These are phyloP conservation scores for Akanthomyces muscarius DNA, from an alignment of 2,329 filamentous ascomycete genomes.

Conservation along the genomic window DNA sequence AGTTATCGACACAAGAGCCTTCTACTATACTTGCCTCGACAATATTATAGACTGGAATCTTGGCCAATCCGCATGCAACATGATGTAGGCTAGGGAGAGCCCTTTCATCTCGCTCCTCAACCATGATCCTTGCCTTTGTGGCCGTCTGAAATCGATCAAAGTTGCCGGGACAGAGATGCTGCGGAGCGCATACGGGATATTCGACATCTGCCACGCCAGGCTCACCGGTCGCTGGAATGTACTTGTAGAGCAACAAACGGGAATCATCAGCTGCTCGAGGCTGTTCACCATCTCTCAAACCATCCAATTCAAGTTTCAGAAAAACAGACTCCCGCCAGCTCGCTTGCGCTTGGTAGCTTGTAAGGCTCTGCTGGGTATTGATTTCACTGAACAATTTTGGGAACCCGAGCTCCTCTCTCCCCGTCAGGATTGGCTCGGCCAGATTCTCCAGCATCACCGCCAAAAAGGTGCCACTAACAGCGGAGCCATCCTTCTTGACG, in stretches of 20 bases:
- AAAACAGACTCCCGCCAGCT: not conserved
- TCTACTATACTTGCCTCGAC: too few species aligned
- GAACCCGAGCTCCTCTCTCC: too few species aligned
- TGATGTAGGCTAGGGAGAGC: not conserved
- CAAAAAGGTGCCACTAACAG: not conserved
- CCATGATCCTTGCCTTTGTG: not conserved
- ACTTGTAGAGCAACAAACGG: not conserved
- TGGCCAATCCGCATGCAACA: not conserved
- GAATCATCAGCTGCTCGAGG: not conserved
- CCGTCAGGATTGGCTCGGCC: conserved; percentile 56
- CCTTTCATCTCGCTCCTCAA: not conserved
- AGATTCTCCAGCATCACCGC: conserved; percentile 46
- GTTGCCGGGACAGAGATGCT: not conserved
- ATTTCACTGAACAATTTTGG: conserved; percentile 53
- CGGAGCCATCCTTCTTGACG: not conserved
- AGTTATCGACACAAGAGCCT: too few species aligned
- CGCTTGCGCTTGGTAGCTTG: not conserved
- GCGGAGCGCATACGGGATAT: not conserved
- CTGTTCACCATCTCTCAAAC: not conserved
- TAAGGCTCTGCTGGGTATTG: conserved; percentile 30
- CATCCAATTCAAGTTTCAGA: not conserved
- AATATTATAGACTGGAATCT: not conserved
- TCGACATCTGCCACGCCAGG: not conserved
- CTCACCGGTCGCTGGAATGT: not conserved
- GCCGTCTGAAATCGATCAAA: not conserved